Evolutionary conservation across 441 rosid species (phyloP), one percentile per base, ranked within the genome.

Genomic region (Manihot esculenta): DNA sequence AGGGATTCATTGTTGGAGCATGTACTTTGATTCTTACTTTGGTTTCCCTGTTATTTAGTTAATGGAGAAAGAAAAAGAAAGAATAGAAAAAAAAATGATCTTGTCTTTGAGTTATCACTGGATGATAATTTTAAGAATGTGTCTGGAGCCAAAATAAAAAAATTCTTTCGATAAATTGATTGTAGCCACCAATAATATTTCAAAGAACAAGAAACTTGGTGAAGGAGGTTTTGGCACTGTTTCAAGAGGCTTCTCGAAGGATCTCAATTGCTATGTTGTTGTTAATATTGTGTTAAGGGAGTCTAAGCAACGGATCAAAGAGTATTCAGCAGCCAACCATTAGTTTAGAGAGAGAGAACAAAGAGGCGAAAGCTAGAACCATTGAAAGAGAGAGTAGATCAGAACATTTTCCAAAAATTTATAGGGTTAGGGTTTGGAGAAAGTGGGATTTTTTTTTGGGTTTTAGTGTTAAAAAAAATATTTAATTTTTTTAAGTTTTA

Each of bases 151-250:
- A 81, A n/a, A n/a, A n/a, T n/a, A 70, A 64, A 80, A 66, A 60
- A 79, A 79, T 50, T 49, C 80, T 0, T 79, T 63, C 2, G 13
- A 60, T 1, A 79, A 78, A 66, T 63, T 84, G 58, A 71, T 57
- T 23, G 48, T 20, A 3, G 83, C 75, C 0, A 85, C 97, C 0
- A 85, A 80, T 72, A 86, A 81, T 69, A 89, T 89, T 83, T 85
- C 90, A 0, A 84, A n/a, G n/a, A n/a, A n/a, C n/a, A n/a, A 89
- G 27, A 85, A 79, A 72, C 44, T 89, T 71, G 94, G 90, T 17
- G 86, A 85, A 73, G 92, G 91, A 56, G 89, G 92, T 55, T 91
- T 91, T 21, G 91, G 94, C 41, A 85, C 92, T 62, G 97, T 89
- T 51, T 89, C 86, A 69, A 88, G 82, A 74, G 91, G 94, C 1